Base-by-base conservation (phyloP, 1,284 basidiomycete genomes). In the Melampsora americana region DNA sequence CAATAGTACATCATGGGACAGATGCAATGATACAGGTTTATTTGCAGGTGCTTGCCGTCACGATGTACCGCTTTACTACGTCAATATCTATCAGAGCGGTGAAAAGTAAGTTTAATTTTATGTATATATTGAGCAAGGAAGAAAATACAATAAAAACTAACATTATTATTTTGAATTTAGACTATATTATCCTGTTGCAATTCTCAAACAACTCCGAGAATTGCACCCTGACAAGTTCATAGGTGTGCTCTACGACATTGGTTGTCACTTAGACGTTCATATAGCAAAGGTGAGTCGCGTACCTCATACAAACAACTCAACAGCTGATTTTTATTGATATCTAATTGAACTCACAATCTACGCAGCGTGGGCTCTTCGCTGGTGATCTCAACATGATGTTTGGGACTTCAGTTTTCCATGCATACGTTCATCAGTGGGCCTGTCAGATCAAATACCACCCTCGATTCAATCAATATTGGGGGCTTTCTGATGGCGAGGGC, bases 151-250 rank as follows among this genome's bases (percentile, higher is more conserved):
- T 32, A 46, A 23, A 12, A 1, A 1, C 66, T 26, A 32, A n/a
- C 65, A 35, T 35, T 4, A 4, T 3, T 35, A 35, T 35, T 35
- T 35, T 9, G 14, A 26, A 30, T 26, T 32, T 16, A 61, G 60
- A 28, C 26, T 61, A 61, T 61, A 61, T 28, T 64, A 64, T 64
- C 61, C 61, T 18, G 28, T 64, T 35, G 32, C 61, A 64, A 64
- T 64, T 9, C n/a, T 64, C n/a, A 20, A n/a, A 18, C 20, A 32
- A 11, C 32, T 32, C 28, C 42, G 20, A 12, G n/a, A 64, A 20
- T 20, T 35, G 18, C 42, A 35, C 28, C 61, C 61, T 28, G 32
- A 64, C 6, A 20, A 23, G 18, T 35, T 20, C 16, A 64, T 64
- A 16, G 26, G 23, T 30, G 28, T 64, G 20, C 26, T 64, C 16